These are phyloP conservation scores for Diaporthe australafricana DNA, from an alignment of 2,329 filamentous ascomycete genomes.

Conservation along the genomic window DNA sequence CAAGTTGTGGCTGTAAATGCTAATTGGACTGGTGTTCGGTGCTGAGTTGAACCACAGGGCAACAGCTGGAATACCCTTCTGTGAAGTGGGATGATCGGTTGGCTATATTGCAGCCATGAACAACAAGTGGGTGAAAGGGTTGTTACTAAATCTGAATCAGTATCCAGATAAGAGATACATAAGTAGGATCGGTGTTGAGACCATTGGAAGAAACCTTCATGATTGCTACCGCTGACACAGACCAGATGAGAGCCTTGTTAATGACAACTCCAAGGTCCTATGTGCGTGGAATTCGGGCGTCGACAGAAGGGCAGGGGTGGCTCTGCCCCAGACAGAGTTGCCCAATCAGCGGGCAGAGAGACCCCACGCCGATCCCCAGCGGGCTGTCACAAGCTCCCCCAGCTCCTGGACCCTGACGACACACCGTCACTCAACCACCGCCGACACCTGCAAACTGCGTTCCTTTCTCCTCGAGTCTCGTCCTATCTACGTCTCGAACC, in stretches of 20 bases:
- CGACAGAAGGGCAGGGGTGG: neutral
- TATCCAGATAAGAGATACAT: neutral
- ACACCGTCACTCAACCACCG: conserved; percentile 10
- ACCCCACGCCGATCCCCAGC: neutral
- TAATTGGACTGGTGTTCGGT: neutral
- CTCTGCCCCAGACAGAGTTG: neutral
- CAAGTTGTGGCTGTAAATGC: no score
- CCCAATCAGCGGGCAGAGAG: conserved; percentile 18
- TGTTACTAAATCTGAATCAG: no score
- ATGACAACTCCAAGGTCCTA: no score
- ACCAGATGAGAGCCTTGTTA: neutral
- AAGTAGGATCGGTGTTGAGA: neutral
- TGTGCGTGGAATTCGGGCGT: neutral
- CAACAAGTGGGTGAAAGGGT: no score
- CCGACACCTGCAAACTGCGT: neutral
- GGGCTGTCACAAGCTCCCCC: conserved; percentile 22
- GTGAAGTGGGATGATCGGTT: no score
- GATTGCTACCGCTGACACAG: neutral
- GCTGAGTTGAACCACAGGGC: no score
- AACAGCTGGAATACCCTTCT: no score
- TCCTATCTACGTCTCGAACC: neutral
- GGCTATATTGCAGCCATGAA: no score
- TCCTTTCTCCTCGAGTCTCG: neutral
- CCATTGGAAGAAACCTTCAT: neutral
- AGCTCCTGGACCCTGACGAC: conserved; percentile 25